Base-by-base conservation (phyloP, 2,329 filamentous ascomycete genomes). In the Xylariales sp. region DNA sequence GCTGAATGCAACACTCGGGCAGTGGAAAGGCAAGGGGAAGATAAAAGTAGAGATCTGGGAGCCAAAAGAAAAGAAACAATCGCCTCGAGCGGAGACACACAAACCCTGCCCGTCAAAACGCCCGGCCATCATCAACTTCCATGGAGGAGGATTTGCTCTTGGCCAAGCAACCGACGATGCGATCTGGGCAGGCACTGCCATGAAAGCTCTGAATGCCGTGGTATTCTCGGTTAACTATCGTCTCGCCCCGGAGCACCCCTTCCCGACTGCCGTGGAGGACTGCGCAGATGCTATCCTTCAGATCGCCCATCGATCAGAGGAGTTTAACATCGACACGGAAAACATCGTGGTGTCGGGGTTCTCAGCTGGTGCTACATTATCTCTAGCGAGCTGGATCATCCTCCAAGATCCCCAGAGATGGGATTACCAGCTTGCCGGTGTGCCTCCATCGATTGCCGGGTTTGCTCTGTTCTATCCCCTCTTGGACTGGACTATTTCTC, bases 181-280 rank as follows among this genome's bases (percentile, higher is more conserved):
- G 13, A 67, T 75, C 29, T 83, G 78, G 70, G 74, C 72, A 4
- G 63, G 69, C 3, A 59, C 67, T 12, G 70, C 79, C 13, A 61
- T 74, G 38, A 57, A 67, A 14, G 59, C 65, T 1, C 59, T 77
- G 6, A 68, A 76, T 36, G 78, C 74, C 18, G 65, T 83, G 16
- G 70, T 82, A 38, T 74, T 84, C 45, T 76, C 72, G 2, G 76
- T 83, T 42, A 79, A 82, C 53, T 85, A 85, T 53, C 72, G 81
- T 13, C 69, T 83, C 3, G 78, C 80, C 0, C 81, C 81, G 0
- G 71, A 74, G 46, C 68, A 76, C 46, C 78, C 79, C 0, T 83
- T 81, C 52, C 81, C 81, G 0, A 74, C 73, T 2, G 71, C 78
- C 0, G 69, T 84, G 0, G 78, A 85, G 49, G 81, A 85, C 54